Evolutionary conservation across 805 yeast species (phyloP).

Genomic region (Metschnikowia baotianmanensis): DNA sequence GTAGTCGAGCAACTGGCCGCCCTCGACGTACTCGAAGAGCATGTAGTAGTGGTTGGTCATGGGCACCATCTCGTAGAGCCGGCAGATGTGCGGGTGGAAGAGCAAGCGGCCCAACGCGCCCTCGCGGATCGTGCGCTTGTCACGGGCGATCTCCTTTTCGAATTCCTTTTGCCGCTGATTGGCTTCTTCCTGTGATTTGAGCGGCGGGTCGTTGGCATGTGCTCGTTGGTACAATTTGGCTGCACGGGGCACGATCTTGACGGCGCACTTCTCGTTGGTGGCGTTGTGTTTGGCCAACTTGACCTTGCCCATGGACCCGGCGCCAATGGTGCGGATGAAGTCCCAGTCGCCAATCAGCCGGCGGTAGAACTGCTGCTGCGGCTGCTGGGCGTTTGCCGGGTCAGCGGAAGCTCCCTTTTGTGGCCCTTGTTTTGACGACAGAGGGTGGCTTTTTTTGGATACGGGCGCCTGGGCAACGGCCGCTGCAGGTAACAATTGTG

Average conservation of each 20-base stretch:
- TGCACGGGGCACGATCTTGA: slow-evolving; percentile 90
- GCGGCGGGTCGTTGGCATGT: slow-evolving; percentile 67
- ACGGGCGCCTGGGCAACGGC: slow-evolving; percentile 6
- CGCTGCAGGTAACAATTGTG: slow-evolving; percentile 18
- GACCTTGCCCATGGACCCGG: slow-evolving; percentile 99
- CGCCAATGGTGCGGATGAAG: slow-evolving; percentile 90
- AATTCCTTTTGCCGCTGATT: slow-evolving; percentile 64
- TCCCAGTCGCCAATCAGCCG: slow-evolving; percentile 96
- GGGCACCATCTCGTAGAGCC: slow-evolving; percentile 88
- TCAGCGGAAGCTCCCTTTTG: not conserved
- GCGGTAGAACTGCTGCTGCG: slow-evolving; percentile 63
- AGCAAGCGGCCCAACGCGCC: slow-evolving; percentile 89
- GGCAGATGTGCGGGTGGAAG: slow-evolving; percentile 89
- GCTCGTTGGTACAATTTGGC: slow-evolving; percentile 71
- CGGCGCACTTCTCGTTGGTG: slow-evolving; percentile 83
- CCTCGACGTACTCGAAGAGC: slow-evolving; percentile 94
- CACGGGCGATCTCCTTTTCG: slow-evolving; percentile 84
- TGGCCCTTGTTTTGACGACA: not conserved
- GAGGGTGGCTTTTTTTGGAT: not conserved
- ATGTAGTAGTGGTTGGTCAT: slow-evolving; percentile 97
- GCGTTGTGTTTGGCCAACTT: slow-evolving; percentile 84
- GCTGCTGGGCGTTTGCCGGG: slow-evolving; percentile 7
- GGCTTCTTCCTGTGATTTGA: slow-evolving; percentile 55
- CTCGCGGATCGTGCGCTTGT: slow-evolving; percentile 88
- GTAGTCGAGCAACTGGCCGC: slow-evolving; percentile 96